Percentiles rank a stretch among this genome's conserved stretches.
Evolutionary conservation across 2,329 filamentous ascomycete species (phyloP).

Genomic region (Pseudonectria buxi): DNA sequence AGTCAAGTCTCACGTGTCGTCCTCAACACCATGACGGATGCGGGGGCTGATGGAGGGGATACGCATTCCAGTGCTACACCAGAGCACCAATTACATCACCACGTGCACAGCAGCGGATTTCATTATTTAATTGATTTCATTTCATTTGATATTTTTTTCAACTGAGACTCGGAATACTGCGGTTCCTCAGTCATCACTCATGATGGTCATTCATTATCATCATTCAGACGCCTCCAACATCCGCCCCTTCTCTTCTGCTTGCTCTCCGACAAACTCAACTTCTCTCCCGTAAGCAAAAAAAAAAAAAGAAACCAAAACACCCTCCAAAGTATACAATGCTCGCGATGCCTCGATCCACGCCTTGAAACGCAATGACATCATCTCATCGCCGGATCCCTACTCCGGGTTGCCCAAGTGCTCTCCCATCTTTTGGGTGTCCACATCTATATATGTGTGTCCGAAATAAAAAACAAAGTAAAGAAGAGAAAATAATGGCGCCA

Average conservation of each 20-base stretch:
- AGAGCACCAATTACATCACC: not conserved
- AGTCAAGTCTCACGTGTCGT: too few relatives aligned
- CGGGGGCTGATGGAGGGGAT: too few relatives aligned
- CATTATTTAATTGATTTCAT: not conserved
- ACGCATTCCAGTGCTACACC: too few relatives aligned
- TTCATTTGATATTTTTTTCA: conserved; percentile 11
- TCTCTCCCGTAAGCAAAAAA: conserved; percentile 10
- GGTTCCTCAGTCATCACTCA: conserved; percentile 26
- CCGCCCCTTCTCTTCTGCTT: not conserved
- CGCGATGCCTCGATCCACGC: not conserved
- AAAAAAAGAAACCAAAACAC: not conserved
- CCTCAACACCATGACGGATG: too few relatives aligned
- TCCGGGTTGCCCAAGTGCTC: too few relatives aligned
- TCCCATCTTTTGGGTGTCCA: conserved; percentile 7
- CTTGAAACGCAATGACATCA: conserved; percentile 1
- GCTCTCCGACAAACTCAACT: conserved; percentile 10
- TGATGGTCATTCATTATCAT: conserved; percentile 27
- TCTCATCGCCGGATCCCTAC: too few relatives aligned
- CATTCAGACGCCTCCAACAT: conserved; percentile 21
- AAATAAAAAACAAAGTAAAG: conserved; percentile 14
- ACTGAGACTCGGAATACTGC: conserved; percentile 22
- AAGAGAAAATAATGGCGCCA: conserved; percentile 7
- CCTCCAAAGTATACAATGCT: not conserved
- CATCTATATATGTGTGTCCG: conserved; percentile 14
- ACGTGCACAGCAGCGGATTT: not conserved